A percentile compares a stretch with the other conserved stretches of the same genome.
These are phyloP conservation scores for Verticillium klebahnii DNA, from an alignment of 2,329 filamentous ascomycete genomes.

Conservation along the genomic window DNA sequence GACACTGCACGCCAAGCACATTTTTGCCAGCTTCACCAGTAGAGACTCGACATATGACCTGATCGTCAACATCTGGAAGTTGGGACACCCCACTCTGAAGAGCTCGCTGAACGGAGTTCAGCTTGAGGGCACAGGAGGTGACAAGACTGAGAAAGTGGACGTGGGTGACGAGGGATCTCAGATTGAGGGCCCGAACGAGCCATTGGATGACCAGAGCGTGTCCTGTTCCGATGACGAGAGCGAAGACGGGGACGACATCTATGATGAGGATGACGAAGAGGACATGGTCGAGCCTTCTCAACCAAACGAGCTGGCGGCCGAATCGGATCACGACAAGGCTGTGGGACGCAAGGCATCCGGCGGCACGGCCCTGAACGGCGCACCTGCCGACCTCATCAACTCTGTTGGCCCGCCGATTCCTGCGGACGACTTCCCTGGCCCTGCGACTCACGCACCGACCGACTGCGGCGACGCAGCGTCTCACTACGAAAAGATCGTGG, in stretches of 20 bases:
- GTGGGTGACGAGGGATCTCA: slow-evolving; percentile 20
- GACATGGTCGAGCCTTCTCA: slow-evolving; percentile 40
- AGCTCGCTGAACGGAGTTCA: slow-evolving; percentile 87
- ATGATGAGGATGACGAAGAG: slow-evolving; percentile 75
- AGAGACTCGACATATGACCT: slow-evolving; percentile 95
- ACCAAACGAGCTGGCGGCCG: slow-evolving; percentile 36
- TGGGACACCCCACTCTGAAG: slow-evolving; percentile 86
- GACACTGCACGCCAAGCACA: slow-evolving; percentile 89
- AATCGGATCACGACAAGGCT: slow-evolving; percentile 55
- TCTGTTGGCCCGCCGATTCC: slow-evolving; percentile 39
- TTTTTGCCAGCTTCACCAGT: slow-evolving; percentile 92
- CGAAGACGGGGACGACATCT: slow-evolving; percentile 70
- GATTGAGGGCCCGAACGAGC: slow-evolving; percentile 17
- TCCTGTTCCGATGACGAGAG: slow-evolving; percentile 57
- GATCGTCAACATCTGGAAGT: slow-evolving; percentile 97
- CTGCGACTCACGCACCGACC: slow-evolving; percentile 74
- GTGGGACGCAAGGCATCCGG: slow-evolving; percentile 71
- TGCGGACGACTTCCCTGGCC: slow-evolving; percentile 73
- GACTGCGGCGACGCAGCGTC: slow-evolving; percentile 74
- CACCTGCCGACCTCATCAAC: slow-evolving; percentile 42
- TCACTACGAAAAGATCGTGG: slow-evolving; percentile 81
- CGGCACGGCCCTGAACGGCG: slow-evolving; percentile 38
- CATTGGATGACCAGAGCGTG: slow-evolving; percentile 41
- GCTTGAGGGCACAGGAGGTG: slow-evolving; percentile 75
- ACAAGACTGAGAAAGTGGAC: slow-evolving; percentile 85